Evolutionary conservation across 2,329 filamentous ascomycete genomes (phyloP).

Genomic region (Penicillium brevicompactum): DNA sequence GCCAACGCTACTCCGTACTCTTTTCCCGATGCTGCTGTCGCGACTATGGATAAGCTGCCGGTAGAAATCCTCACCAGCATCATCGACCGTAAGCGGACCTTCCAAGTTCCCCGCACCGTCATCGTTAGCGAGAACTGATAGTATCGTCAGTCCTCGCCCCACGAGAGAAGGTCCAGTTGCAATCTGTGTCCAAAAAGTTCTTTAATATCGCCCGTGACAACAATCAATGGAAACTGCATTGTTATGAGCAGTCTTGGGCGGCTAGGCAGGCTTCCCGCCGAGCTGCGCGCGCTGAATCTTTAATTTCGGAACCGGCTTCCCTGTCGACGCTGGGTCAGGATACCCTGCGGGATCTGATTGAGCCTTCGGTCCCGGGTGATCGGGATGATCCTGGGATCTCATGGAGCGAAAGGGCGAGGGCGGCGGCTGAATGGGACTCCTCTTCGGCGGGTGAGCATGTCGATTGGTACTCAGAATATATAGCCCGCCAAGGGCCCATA

Average conservation of each 20-base stretch:
- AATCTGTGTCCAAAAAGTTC: constrained; percentile 69
- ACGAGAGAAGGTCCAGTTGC: constrained; percentile 65
- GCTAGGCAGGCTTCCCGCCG: constrained; percentile 46
- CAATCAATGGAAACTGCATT: constrained; percentile 73
- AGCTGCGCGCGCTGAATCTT: constrained; percentile 46
- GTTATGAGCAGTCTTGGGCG: constrained; percentile 72
- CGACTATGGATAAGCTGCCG: constrained; percentile 58
- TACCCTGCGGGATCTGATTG: constrained; percentile 37
- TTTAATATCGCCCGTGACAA: constrained; percentile 71
- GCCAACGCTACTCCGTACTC: background rate
- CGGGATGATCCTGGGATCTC: constrained; percentile 17
- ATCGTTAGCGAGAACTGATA: constrained; percentile 23
- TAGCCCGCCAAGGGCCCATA: constrained; percentile 76
- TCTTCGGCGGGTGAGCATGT: constrained; percentile 70
- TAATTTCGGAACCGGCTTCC: constrained; percentile 45
- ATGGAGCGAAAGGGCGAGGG: constrained; percentile 32
- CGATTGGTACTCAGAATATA: constrained; percentile 87
- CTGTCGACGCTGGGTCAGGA: constrained; percentile 35
- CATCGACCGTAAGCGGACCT: constrained; percentile 57
- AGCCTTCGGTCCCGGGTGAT: constrained; percentile 20
- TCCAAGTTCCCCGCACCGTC: constrained; percentile 23
- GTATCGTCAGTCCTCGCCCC: constrained; percentile 60
- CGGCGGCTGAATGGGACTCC: constrained; percentile 76
- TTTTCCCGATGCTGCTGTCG: background rate
- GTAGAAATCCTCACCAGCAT: constrained; percentile 67